These are phyloP conservation scores for Neopestalotiopsis sp. DNA, from an alignment of 2,329 filamentous ascomycete species.

Conservation along the genomic window DNA sequence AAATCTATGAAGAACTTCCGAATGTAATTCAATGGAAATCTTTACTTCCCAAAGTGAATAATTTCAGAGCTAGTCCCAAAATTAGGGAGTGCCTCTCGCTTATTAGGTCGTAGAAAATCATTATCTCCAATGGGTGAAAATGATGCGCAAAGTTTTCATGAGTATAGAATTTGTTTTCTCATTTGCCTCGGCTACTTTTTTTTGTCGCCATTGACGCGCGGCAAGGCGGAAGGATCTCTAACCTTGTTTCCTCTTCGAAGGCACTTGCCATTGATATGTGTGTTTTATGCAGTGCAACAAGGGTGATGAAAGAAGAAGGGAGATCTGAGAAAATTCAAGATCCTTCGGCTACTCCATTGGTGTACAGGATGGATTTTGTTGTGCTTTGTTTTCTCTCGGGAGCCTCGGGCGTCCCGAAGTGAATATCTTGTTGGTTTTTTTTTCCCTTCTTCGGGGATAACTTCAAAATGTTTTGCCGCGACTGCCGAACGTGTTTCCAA, in stretches of 20 bases:
- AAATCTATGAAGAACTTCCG: too few relatives aligned
- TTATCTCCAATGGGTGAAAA: too few relatives aligned
- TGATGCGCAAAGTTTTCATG: too few relatives aligned
- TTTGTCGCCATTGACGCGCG: background rate
- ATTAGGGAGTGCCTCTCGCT: too few relatives aligned
- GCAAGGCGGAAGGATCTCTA: background rate
- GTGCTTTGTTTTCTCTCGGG: background rate
- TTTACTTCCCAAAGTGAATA: too few relatives aligned
- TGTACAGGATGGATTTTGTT: background rate
- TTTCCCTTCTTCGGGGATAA: background rate
- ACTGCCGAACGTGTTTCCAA: background rate
- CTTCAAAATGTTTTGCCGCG: background rate
- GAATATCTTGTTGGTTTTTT: background rate
- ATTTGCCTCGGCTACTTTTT: background rate
- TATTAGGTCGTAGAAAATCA: too few relatives aligned
- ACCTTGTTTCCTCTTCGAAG: background rate
- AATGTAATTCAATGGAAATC: too few relatives aligned
- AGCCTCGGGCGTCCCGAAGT: background rate
- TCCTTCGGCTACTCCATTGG: conserved; percentile 2
- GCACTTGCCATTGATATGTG: background rate
- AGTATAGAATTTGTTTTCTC: too few relatives aligned
- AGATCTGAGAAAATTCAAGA: background rate
- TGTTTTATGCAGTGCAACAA: background rate
- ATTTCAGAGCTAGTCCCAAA: too few relatives aligned
- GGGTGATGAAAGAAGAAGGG: background rate